A percentile compares a stretch with the other conserved stretches of the same genome.
phyloP scores from a whole-genome alignment of 768 basidiomycete species.

The Hemileccinum impolitum region DNA sequence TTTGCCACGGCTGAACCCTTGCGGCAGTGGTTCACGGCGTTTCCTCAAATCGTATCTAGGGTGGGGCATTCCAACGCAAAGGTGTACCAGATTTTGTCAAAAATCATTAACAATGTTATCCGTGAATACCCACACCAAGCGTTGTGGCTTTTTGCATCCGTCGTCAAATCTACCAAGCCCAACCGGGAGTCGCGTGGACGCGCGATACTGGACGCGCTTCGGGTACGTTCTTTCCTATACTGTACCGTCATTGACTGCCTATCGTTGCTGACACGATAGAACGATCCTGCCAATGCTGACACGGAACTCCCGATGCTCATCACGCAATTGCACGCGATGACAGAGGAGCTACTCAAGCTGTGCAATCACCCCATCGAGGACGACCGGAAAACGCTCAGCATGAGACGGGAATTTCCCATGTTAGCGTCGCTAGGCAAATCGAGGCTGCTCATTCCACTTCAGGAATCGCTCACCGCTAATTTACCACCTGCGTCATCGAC shows the following conservation, averaged over 20 bases:
- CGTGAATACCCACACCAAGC: conserved; percentile 84
- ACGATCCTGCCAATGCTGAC: conserved; percentile 39
- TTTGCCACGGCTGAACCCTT: conserved; percentile 7
- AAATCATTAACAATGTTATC: conserved; percentile 73
- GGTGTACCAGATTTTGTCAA: conserved; percentile 57
- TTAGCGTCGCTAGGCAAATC: conserved; percentile 58
- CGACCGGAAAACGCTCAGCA: conserved; percentile 35
- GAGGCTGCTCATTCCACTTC: conserved; percentile 81
- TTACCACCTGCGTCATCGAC: conserved; percentile 70
- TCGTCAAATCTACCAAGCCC: conserved; percentile 75
- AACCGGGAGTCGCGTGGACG: conserved; percentile 60
- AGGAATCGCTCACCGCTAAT: conserved; percentile 85
- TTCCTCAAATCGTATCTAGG: conserved; percentile 95
- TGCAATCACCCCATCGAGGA: conserved; percentile 53
- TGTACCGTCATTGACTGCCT: neutral
- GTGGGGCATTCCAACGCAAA: conserved; percentile 69
- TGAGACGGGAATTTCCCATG: conserved; percentile 52
- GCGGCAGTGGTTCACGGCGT: conserved; percentile 87
- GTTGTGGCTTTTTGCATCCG: conserved; percentile 88
- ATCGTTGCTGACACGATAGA: conserved; percentile 33
- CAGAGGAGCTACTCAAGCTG: conserved; percentile 62
- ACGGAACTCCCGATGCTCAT: conserved; percentile 50
- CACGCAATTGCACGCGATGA: conserved; percentile 55
- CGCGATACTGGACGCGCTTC: conserved; percentile 53
- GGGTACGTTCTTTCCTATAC: conserved; percentile 37